Conservation (phyloP, 495 filamentous ascomycete genomes). For the Penicillium antarcticum region DNA sequence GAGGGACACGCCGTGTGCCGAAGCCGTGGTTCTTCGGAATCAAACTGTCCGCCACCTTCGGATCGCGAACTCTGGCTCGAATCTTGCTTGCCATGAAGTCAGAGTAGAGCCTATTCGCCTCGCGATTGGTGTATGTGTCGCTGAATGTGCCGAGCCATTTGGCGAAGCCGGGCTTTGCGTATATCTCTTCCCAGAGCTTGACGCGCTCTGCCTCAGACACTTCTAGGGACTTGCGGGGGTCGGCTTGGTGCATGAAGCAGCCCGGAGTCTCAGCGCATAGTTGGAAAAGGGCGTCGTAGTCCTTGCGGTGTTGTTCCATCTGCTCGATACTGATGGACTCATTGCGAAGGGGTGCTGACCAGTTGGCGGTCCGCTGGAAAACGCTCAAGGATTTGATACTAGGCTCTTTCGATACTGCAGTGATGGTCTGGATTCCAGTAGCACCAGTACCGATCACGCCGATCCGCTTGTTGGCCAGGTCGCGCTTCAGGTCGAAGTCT, state of each 20-base stretch:
- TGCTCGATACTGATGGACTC: slow-evolving; percentile 38
- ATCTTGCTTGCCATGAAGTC: slow-evolving; percentile 31
- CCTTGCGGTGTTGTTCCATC: slow-evolving; percentile 38
- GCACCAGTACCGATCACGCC: slow-evolving; percentile 51
- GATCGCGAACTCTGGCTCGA: slow-evolving; percentile 24
- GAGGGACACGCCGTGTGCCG: slow-evolving; percentile 23
- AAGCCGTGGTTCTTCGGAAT: slow-evolving; percentile 29
- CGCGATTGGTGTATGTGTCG: slow-evolving; percentile 23
- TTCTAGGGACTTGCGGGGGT: slow-evolving; percentile 20
- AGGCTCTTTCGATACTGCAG: slow-evolving; percentile 20
- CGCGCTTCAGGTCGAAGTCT: slow-evolving; percentile 26
- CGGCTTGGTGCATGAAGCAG: slow-evolving; percentile 39
- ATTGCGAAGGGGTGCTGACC: slow-evolving; percentile 39
- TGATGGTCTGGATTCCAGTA: slow-evolving; percentile 45
- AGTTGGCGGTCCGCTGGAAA: slow-evolving; percentile 50
- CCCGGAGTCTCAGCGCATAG: slow-evolving; percentile 39
- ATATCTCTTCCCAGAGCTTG: slow-evolving; percentile 25
- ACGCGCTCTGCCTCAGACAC: slow-evolving; percentile 16
- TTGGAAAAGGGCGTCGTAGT: slow-evolving; percentile 41
- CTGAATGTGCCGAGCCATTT: slow-evolving; percentile 28
- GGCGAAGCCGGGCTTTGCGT: slow-evolving; percentile 23
- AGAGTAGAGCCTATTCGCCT: slow-evolving; percentile 23
- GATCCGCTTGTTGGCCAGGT: slow-evolving; percentile 39
- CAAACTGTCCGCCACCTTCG: slow-evolving; percentile 23
- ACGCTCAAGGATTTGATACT: slow-evolving; percentile 32